phyloP scores from a whole-genome alignment of 768 basidiomycete genomes.

The Pluteus cervinus region DNA sequence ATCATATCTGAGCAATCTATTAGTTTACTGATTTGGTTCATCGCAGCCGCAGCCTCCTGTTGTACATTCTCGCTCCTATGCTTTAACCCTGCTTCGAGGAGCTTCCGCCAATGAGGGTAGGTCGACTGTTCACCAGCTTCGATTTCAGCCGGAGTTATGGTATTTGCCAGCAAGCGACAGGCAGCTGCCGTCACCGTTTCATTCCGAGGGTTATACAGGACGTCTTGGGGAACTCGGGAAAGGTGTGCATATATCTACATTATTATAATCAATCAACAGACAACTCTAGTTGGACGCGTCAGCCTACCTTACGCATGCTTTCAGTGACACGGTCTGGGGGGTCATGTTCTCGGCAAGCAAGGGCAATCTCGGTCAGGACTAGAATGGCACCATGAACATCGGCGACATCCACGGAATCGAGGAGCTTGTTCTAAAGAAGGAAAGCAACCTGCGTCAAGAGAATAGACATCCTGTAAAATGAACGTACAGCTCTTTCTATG shows the following conservation, averaged over 20 bases:
- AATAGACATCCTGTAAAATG: conserved; percentile 4
- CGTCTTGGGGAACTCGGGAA: conserved; percentile 46
- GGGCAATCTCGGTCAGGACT: conserved; percentile 66
- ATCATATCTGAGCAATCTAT: conserved; percentile 59
- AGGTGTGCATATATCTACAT: conserved; percentile 63
- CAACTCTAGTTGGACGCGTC: conserved; percentile 5
- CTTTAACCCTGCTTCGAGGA: conserved; percentile 70
- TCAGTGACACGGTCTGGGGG: too few relatives aligned
- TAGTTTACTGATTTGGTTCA: conserved; percentile 64
- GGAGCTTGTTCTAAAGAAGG: conserved; percentile 46
- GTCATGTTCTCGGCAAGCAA: conserved; percentile 41
- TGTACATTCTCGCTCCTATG: conserved; percentile 62
- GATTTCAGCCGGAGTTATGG: conserved; percentile 55
- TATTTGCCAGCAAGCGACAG: conserved; percentile 62
- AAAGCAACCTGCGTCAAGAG: conserved; percentile 2
- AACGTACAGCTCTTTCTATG: conserved; percentile 47
- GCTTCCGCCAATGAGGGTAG: conserved; percentile 56
- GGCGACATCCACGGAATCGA: conserved; percentile 57
- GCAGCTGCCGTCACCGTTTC: conserved; percentile 67
- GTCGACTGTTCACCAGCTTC: conserved; percentile 31
- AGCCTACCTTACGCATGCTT: conserved; percentile 45
- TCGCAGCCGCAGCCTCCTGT: conserved; percentile 67
- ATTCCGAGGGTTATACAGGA: conserved; percentile 59
- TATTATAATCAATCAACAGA: not conserved
- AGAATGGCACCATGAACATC: conserved; percentile 83